Evolutionary conservation across 768 basidiomycete genomes (phyloP).

Genomic region (Russula dissimulans): DNA sequence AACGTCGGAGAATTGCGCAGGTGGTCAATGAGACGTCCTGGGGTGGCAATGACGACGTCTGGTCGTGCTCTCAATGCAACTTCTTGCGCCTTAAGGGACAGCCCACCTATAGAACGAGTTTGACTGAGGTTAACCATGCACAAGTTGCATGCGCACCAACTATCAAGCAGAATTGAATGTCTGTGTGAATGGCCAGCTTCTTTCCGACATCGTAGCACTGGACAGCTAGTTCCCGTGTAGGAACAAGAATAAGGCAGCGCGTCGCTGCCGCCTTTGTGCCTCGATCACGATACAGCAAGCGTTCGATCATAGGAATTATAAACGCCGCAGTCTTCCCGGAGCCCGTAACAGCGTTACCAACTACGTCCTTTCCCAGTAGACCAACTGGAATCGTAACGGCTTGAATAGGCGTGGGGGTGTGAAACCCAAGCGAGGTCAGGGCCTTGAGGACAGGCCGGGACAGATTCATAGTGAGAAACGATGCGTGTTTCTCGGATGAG

Average conservation of each 20-base stretch:
- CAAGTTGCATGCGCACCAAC: slow-evolving; percentile 48
- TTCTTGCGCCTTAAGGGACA: slow-evolving; percentile 92
- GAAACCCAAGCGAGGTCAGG: slow-evolving; percentile 70
- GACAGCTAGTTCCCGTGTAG: slow-evolving; percentile 91
- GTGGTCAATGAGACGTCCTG: slow-evolving; percentile 89
- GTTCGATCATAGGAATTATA: slow-evolving; percentile 88
- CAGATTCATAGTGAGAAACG: slow-evolving; percentile 90
- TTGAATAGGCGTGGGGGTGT: slow-evolving; percentile 91
- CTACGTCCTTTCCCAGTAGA: slow-evolving; percentile 89
- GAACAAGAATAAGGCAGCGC: slow-evolving; percentile 85
- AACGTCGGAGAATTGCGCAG: slow-evolving; percentile 92
- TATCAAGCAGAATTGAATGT: slow-evolving; percentile 83
- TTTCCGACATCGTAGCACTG: slow-evolving; percentile 91
- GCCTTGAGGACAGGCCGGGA: slow-evolving; percentile 92
- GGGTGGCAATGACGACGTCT: slow-evolving; percentile 93
- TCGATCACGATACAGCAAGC: slow-evolving; percentile 85
- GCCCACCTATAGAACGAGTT: slow-evolving; percentile 50
- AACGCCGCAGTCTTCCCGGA: slow-evolving; percentile 99
- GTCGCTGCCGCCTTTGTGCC: slow-evolving; percentile 80
- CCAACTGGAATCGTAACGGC: slow-evolving; percentile 90
- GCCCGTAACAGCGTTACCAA: slow-evolving; percentile 93
- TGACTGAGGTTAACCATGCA: slow-evolving; percentile 10
- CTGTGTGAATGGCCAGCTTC: slow-evolving; percentile 78
- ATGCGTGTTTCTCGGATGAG: slow-evolving; percentile 47
- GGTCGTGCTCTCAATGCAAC: slow-evolving; percentile 74